Percentiles rank a stretch among this genome's conserved stretches.
These are phyloP conservation scores for Trichocomaceae sp. DNA, from an alignment of 2,329 filamentous ascomycete species.

Conservation along the genomic window DNA sequence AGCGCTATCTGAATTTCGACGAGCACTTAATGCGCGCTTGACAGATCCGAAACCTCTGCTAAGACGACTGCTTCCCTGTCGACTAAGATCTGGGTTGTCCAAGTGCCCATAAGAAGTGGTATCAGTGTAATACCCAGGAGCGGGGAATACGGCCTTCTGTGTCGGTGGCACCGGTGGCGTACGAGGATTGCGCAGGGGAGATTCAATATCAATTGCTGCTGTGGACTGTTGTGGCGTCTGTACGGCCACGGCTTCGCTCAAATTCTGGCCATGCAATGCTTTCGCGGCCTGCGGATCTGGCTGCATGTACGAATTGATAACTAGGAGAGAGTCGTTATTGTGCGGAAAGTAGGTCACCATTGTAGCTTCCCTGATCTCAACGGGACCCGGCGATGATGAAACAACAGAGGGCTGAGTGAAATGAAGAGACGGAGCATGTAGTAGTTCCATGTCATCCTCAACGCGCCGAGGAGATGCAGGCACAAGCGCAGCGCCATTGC, in stretches of 20 bases:
- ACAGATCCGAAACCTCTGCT: conserved; percentile 31
- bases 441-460: conserved; percentile 33
- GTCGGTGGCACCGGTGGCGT: conserved; percentile 52
- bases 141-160: conserved; percentile 51
- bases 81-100: conserved; percentile 16
- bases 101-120: conserved; percentile 30
- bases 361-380: conserved; percentile 57
- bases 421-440: conserved; percentile 43
- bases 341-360: conserved; percentile 57
- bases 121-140: conserved; percentile 39
- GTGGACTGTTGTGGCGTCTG: conserved; percentile 23
- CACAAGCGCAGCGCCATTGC: conserved; percentile 24
- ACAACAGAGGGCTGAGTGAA: conserved; percentile 44
- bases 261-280: conserved; percentile 19
- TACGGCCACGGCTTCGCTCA: conserved; percentile 15
- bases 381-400: conserved; percentile 44
- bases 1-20: conserved; percentile 37
- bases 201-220: conserved; percentile 39
- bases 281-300: conserved; percentile 26
- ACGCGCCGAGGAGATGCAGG: conserved; percentile 31
- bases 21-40: conserved; percentile 32
- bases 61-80: conserved; percentile 18
- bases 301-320: conserved; percentile 50
- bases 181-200: conserved; percentile 54
- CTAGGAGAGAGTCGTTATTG: conserved; percentile 56